A percentile compares a stretch with the other conserved stretches of the same genome.
Conservation (phyloP, 345 rosid species). For the Eucalyptus urophylla region DNA sequence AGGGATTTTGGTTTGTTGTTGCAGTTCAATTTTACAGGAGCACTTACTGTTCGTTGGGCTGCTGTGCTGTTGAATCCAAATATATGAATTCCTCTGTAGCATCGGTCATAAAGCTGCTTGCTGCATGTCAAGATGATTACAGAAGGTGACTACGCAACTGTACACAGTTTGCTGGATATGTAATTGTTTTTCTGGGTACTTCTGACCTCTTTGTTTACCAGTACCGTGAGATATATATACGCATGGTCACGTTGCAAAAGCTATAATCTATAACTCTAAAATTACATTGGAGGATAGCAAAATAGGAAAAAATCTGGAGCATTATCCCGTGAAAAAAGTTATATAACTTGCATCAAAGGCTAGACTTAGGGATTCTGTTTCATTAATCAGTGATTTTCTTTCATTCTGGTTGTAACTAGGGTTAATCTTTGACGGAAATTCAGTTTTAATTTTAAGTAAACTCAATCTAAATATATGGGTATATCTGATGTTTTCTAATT, state of each 20-base stretch:
- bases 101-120: background rate
- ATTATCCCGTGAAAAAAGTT: background rate
- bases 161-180: background rate
- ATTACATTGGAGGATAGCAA: background rate
- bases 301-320: background rate
- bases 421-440: background rate
- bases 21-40: background rate
- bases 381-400: background rate
- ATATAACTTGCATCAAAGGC: background rate
- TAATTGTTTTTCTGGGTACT: background rate
- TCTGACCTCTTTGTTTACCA: background rate
- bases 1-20: background rate
- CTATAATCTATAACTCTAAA: background rate
- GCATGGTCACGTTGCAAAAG: background rate
- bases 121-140: background rate
- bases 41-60: background rate
- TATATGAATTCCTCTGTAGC: background rate
- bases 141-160: background rate
- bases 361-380: background rate
- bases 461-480: background rate
- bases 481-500: background rate
- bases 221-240: background rate
- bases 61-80: background rate
- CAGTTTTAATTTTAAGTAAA: background rate
- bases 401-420: background rate